Percentiles rank a stretch among this genome's conserved stretches.
These are phyloP conservation scores for Boletus huronensis DNA, from an alignment of 768 basidiomycete genomes.

Conservation along the genomic window DNA sequence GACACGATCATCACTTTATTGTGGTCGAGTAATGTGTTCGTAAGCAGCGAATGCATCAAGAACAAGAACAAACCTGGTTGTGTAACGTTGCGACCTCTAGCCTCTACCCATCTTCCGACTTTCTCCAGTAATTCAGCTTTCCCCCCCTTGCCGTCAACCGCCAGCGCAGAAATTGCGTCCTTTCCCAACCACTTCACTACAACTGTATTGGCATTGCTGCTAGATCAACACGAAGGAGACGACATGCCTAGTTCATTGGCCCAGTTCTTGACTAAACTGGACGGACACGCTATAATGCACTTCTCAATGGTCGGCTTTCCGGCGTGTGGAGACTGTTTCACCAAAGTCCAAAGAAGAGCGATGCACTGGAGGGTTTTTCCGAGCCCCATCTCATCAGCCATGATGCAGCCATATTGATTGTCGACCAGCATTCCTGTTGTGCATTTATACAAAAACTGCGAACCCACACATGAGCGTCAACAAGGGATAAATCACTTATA, in stretches of 20 bases:
- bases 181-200: constrained; percentile 94
- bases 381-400: constrained; percentile 99
- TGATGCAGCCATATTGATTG: constrained; percentile 93
- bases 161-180: constrained; percentile 75
- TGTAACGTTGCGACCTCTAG: constrained; percentile 83
- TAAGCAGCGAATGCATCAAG: neutral
- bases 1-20: constrained; percentile 95
- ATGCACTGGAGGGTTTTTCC: constrained; percentile 98
- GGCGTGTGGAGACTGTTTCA: constrained; percentile 91
- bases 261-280: constrained; percentile 97
- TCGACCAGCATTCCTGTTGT: constrained; percentile 91
- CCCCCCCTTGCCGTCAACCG: constrained; percentile 89
- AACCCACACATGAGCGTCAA: constrained; percentile 1
- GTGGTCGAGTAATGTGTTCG: neutral
- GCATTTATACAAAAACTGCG: constrained; percentile 91
- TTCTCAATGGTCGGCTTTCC: constrained; percentile 91
- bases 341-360: constrained; percentile 87
- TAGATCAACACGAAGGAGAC: neutral
- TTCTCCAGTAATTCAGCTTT: constrained; percentile 76
- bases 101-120: constrained; percentile 87
- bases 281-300: constrained; percentile 95
- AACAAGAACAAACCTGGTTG: constrained; percentile 65
- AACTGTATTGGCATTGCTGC: neutral
- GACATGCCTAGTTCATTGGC: constrained; percentile 86
- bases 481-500: neutral